These are phyloP conservation scores for Lepraria neglecta DNA, from an alignment of 495 filamentous ascomycete species.

Conservation along the genomic window DNA sequence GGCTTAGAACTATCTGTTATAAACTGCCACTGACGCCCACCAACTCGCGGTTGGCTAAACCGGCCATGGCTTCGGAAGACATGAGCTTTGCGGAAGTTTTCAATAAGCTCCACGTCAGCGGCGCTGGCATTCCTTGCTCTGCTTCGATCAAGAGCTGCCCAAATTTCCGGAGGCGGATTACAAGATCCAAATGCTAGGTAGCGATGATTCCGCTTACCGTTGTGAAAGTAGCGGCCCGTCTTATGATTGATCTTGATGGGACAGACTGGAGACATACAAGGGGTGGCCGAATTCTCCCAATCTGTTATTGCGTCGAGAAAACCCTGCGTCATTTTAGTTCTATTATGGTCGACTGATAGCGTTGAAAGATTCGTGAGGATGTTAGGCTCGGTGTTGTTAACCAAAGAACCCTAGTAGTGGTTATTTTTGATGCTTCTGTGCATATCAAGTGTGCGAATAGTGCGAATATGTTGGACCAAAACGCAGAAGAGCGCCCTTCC, in stretches of 20 bases:
- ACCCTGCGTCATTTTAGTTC: background rate
- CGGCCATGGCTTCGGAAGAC: slow-evolving; percentile 10
- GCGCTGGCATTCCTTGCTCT: background rate
- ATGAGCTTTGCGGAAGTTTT: slow-evolving; percentile 3
- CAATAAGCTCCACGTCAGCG: background rate
- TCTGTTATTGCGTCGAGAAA: background rate
- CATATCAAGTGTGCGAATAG: too few relatives aligned
- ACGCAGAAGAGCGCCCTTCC: too few relatives aligned
- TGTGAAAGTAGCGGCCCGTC: background rate
- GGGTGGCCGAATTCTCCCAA: background rate
- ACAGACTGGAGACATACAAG: background rate
- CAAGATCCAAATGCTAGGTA: slow-evolving; percentile 9
- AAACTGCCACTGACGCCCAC: background rate
- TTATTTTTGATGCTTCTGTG: too few relatives aligned
- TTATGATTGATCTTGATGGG: slow-evolving; percentile 6
- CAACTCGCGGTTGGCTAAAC: background rate
- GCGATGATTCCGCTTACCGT: background rate
- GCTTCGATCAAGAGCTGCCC: slow-evolving; percentile 6
- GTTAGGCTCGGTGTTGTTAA: too few relatives aligned
- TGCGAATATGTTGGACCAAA: too few relatives aligned
- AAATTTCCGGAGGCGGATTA: slow-evolving; percentile 8
- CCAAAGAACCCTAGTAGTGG: too few relatives aligned
- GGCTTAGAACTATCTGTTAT: background rate
- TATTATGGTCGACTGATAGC: too few relatives aligned
- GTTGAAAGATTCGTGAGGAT: too few relatives aligned